phyloP scores from a whole-genome alignment of 768 basidiomycete genomes.

The Thelephora aurantiotincta region DNA sequence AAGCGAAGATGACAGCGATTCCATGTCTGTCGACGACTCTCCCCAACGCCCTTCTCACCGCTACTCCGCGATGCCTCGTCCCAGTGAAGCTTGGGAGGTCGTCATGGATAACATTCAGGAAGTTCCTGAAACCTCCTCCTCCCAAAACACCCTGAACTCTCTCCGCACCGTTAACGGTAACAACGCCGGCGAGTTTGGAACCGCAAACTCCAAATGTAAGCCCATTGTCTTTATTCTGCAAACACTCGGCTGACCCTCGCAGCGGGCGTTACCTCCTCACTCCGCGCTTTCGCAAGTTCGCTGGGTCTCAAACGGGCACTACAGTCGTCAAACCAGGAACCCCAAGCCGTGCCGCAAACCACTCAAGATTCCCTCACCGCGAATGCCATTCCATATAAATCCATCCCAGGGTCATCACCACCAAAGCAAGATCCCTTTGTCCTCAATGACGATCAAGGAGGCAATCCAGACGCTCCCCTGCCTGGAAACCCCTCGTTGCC shows the following conservation, averaged over 20 bases:
- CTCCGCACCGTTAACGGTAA: slow-evolving; percentile 13
- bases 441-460: slow-evolving; percentile 4
- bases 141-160: slow-evolving; percentile 22
- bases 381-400: slow-evolving; percentile 23
- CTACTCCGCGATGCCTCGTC: slow-evolving; percentile 25
- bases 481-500: slow-evolving; percentile 46
- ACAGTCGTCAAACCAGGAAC: not conserved
- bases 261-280: slow-evolving; percentile 59
- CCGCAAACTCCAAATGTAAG: slow-evolving; percentile 48
- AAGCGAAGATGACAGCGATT: slow-evolving; percentile 26
- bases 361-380: slow-evolving; percentile 25
- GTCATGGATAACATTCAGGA: slow-evolving; percentile 77
- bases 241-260: slow-evolving; percentile 2
- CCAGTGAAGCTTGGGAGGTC: slow-evolving; percentile 75
- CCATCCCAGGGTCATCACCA: slow-evolving; percentile 5
- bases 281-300: slow-evolving; percentile 65
- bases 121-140: slow-evolving; percentile 36
- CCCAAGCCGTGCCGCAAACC: not conserved
- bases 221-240: slow-evolving; percentile 5
- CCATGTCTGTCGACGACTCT: slow-evolving; percentile 15
- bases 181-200: slow-evolving; percentile 58
- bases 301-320: slow-evolving; percentile 48
- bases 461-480: slow-evolving; percentile 23
- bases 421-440: not conserved
- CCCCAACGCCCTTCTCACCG: not conserved